A percentile compares a stretch with the other conserved stretches of the same genome.
Evolutionary conservation across 2,329 filamentous ascomycete genomes (phyloP).

Genomic region (Phaeosphaeria sp.): DNA sequence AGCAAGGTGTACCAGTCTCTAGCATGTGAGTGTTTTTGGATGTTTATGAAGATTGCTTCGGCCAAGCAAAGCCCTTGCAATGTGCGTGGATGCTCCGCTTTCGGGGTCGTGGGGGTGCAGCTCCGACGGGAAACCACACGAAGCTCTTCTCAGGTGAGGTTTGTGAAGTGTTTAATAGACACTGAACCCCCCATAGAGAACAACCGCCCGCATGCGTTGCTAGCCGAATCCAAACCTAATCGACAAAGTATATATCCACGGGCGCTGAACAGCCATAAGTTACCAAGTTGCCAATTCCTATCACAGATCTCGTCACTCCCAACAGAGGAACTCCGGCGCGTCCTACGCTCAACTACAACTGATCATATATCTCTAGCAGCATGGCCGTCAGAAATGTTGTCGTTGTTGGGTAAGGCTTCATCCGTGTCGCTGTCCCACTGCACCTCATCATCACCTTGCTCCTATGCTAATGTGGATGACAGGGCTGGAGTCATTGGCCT

Average conservation of each 20-base stretch:
- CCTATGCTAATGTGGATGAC: slow-evolving; percentile 15
- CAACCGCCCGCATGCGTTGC: no score
- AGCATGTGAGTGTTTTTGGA: no score
- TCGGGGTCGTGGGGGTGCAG: not conserved
- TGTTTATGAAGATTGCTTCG: no score
- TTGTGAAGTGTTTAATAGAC: not conserved
- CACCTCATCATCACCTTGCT: not conserved
- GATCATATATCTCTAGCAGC: not conserved
- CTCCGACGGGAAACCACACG: not conserved
- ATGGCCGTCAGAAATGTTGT: slow-evolving; percentile 48
- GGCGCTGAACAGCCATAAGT: no score
- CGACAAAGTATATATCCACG: no score
- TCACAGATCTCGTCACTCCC: no score
- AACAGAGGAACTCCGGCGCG: no score
- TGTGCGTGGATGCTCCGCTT: slow-evolving; percentile 3
- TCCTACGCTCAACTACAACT: not conserved
- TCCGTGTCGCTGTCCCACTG: not conserved
- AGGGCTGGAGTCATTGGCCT: slow-evolving; percentile 72
- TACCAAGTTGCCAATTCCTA: no score
- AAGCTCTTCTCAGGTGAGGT: not conserved
- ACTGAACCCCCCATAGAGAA: no score
- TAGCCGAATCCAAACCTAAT: no score
- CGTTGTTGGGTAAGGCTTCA: slow-evolving; percentile 57
- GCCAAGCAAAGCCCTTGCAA: not conserved
- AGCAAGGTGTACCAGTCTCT: no score